Evolutionary conservation across 2,329 filamentous ascomycete species (phyloP), one percentile per base, ranked within the genome.

Genomic region (Fusarium longipes): DNA sequence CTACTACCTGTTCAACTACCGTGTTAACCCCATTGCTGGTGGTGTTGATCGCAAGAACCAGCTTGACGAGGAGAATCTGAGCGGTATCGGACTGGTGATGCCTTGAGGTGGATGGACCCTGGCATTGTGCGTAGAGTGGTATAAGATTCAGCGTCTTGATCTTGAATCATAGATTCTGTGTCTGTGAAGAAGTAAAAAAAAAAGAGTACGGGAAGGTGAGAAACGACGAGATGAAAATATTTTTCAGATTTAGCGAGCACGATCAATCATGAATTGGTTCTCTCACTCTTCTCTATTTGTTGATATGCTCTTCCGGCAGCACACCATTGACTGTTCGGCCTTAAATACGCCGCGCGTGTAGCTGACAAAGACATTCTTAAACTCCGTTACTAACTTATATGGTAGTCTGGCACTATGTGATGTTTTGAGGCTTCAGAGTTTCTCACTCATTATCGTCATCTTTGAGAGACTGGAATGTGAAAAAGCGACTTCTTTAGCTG

Each of bases 1-100:
- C 79, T 99, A 94, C 81, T 99, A 99, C 79, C 84, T 99, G 30
- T 99, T 96, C 86, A 99, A 99, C 81, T 99, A 97, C 83, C 89
- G 93, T 57, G 92, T 93, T 14, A 89, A 92, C 62, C 89, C 90
- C n/a, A 91, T 99, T 73, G 82, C 88, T 1, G 94, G 96, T 47
- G 96, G 96, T 22, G 89, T 98, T 40, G 89, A 97, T 77, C 85
- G 86, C 73, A 88, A 86, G 74, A 97, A 96, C 76, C 82, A 88
- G 72, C 83, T 95, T 36, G 94, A 97, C 76, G 87, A 90, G 70
- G 89, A 89, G 57, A 86, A 87, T 65, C 87, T 93, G 76, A 96
- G 94, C 72, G 95, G 96, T 2, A 89, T 99, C 61, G 96, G 96
- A 36, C 87, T 97, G 75, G 93, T 97, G 24, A 93, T 97, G 89